Conservation (phyloP, 1,139 yeast genomes). For the Suhomyces atakaporum region DNA sequence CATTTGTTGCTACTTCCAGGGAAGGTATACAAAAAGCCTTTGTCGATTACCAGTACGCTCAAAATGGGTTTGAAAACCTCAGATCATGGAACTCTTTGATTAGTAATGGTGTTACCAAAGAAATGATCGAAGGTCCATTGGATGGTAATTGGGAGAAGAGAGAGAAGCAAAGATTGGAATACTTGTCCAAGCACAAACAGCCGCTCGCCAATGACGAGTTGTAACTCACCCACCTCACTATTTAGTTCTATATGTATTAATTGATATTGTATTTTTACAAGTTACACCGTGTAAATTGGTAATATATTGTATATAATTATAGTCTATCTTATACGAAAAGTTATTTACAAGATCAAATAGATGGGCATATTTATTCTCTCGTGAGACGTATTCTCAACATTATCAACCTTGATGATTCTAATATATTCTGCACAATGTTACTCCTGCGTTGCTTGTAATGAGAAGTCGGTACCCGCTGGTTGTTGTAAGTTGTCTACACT, state of each 20-base stretch:
- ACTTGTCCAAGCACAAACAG: slow-evolving; percentile 20
- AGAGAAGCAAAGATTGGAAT: slow-evolving; percentile 31
- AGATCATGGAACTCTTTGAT: slow-evolving; percentile 70
- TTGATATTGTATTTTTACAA: no score
- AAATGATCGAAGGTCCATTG: slow-evolving; percentile 44
- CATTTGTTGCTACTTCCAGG: slow-evolving; percentile 71
- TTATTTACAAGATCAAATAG: no score
- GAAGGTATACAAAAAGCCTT: slow-evolving; percentile 63
- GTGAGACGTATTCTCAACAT: no score
- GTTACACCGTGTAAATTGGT: no score
- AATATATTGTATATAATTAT: no score
- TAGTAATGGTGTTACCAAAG: slow-evolving; percentile 57
- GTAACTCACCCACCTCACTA: not conserved
- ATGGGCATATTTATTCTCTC: no score
- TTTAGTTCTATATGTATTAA: not conserved
- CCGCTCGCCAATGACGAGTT: slow-evolving; percentile 4
- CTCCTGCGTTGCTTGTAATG: no score
- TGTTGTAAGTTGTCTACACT: no score
- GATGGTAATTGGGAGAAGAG: slow-evolving; percentile 38
- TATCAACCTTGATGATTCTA: no score
- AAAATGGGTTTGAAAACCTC: slow-evolving; percentile 75
- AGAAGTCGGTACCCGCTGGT: no score
- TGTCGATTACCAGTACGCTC: slow-evolving; percentile 64
- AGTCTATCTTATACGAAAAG: no score
- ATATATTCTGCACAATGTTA: no score